These are phyloP conservation scores for Cystobasidium slooffiae DNA, from an alignment of 1,284 basidiomycete genomes.

Conservation along the genomic window DNA sequence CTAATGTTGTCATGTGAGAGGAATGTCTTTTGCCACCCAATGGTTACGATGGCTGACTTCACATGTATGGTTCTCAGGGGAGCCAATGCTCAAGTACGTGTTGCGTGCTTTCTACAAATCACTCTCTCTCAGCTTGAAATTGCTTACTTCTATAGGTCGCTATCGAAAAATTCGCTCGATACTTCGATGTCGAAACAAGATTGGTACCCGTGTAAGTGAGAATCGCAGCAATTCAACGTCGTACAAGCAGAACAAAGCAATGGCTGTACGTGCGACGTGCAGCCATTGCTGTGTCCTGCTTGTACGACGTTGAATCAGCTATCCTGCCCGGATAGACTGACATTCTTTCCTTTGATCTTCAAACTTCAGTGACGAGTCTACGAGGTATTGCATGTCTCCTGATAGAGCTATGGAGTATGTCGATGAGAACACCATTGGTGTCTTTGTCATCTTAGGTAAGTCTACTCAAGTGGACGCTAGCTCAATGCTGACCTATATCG, in stretches of 20 bases:
- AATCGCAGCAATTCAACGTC: constrained; percentile 48
- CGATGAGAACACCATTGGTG: constrained; percentile 76
- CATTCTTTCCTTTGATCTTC: no score
- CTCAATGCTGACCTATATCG: neutral
- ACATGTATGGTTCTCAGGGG: constrained; percentile 71
- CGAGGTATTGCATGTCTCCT: constrained; percentile 79
- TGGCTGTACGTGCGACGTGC: no score
- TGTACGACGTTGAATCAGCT: neutral
- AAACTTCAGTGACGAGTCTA: constrained; percentile 61
- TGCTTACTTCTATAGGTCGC: constrained; percentile 62
- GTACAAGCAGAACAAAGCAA: constrained; percentile 72
- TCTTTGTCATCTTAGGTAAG: constrained; percentile 66
- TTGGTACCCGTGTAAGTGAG: constrained; percentile 51
- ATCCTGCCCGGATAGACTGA: no score
- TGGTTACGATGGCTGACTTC: neutral
- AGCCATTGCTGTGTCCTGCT: no score
- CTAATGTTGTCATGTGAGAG: constrained; percentile 56
- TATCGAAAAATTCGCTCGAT: constrained; percentile 76
- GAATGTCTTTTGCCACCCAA: constrained; percentile 45
- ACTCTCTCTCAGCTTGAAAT: neutral
- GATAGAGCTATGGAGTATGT: constrained; percentile 83
- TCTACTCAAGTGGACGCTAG: neutral
- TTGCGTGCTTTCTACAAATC: neutral
- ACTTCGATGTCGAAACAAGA: constrained; percentile 78
- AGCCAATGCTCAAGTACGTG: constrained; percentile 70